Evolutionary conservation across 1,284 basidiomycete genomes (phyloP).

Genomic region (Sanghuangporus weigelae): DNA sequence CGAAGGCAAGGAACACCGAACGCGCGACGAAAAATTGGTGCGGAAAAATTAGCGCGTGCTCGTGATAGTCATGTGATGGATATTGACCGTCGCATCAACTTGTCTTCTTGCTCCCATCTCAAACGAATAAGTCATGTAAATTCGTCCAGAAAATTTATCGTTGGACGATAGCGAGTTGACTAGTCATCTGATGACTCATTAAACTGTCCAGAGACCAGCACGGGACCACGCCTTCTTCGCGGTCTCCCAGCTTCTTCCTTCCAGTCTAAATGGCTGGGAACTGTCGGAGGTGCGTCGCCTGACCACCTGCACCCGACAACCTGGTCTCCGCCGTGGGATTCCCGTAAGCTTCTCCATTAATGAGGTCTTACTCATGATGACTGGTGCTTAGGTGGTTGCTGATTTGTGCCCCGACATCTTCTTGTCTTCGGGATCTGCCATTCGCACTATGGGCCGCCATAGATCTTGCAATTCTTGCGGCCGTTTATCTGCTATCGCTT

Average conservation of each 20-base stretch:
- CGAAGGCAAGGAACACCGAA: background rate
- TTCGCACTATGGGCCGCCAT: background rate
- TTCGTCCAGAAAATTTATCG: background rate
- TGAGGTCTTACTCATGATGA: background rate
- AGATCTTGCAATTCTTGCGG: background rate
- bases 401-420: background rate
- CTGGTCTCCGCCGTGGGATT: background rate
- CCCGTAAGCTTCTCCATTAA: background rate
- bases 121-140: background rate
- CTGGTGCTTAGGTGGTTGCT: conserved; percentile 1
- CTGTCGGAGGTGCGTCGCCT: background rate
- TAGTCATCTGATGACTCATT: conserved; percentile 8
- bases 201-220: background rate
- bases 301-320: background rate
- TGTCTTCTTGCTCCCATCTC: background rate
- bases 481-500: background rate
- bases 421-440: conserved; percentile 7
- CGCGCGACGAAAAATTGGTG: too few species aligned
- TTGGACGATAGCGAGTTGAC: conserved; percentile 1
- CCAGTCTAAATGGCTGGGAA: background rate
- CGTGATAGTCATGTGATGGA: background rate
- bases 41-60: background rate
- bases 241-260: background rate
- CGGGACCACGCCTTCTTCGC: background rate
- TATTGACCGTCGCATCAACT: background rate